Percentiles rank a stretch among this genome's conserved stretches.
phyloP scores from a whole-genome alignment of 495 filamentous ascomycete genomes.

The Melanomma pulvis-pyrius region DNA sequence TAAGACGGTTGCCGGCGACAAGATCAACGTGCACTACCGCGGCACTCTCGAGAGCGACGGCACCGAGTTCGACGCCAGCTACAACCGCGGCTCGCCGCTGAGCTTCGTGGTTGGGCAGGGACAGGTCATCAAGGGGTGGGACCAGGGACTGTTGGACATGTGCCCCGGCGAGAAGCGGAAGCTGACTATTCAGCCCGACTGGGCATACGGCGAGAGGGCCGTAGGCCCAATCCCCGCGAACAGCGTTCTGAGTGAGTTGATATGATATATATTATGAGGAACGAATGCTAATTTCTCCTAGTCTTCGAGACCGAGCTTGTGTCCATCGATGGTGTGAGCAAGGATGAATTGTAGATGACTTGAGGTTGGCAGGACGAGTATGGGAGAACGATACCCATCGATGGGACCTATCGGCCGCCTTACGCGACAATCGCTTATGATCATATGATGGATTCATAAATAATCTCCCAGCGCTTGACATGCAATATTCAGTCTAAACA shows the following conservation, averaged over 20 bases:
- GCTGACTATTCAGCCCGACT: conserved; percentile 50
- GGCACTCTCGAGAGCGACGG: conserved; percentile 50
- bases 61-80: conserved; percentile 49
- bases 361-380: neutral
- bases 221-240: conserved; percentile 49
- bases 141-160: conserved; percentile 50
- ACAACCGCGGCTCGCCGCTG: conserved; percentile 50
- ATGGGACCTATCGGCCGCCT: neutral
- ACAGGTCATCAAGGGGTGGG: conserved; percentile 53
- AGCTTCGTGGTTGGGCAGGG: conserved; percentile 49
- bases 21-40: conserved; percentile 51
- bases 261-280: neutral
- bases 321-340: conserved; percentile 44
- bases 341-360: conserved; percentile 39
- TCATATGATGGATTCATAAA: neutral
- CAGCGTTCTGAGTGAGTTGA: conserved; percentile 39
- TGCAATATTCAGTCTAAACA: neutral
- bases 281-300: conserved; percentile 22
- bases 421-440: neutral
- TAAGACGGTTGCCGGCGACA: conserved; percentile 47
- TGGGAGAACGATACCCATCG: neutral
- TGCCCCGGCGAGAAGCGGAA: conserved; percentile 50
- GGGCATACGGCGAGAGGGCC: conserved; percentile 45
- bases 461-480: neutral
- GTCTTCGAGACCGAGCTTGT: conserved; percentile 51